Conservation (phyloP, 2,329 filamentous ascomycete species). For the Madurella mycetomatis region DNA sequence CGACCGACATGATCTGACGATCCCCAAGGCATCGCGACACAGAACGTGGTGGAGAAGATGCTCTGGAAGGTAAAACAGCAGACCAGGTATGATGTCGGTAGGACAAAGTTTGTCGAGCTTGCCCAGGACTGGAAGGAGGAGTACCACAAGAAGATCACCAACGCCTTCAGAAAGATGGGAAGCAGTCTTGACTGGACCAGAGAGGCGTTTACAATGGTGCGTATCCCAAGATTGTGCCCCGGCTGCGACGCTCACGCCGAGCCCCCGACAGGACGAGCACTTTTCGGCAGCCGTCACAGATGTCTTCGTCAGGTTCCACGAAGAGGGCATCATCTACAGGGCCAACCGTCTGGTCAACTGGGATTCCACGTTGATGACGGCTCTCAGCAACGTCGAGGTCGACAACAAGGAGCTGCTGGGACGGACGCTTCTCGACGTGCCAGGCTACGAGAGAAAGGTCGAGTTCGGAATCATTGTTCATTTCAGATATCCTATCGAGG, state of each 20-base stretch:
- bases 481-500: slow-evolving; percentile 89
- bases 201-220: slow-evolving; percentile 96
- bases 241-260: too few species aligned
- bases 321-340: slow-evolving; percentile 90
- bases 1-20: too few species aligned
- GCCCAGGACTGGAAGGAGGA: slow-evolving; percentile 96
- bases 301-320: slow-evolving; percentile 83
- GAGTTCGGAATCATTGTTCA: slow-evolving; percentile 89
- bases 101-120: slow-evolving; percentile 70
- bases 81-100: slow-evolving; percentile 88
- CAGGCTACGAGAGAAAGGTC: slow-evolving; percentile 94
- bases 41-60: slow-evolving; percentile 97
- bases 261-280: slow-evolving; percentile 81
- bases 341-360: slow-evolving; percentile 93
- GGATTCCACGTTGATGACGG: slow-evolving; percentile 85
- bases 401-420: slow-evolving; percentile 85
- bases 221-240: too few species aligned
- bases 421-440: slow-evolving; percentile 81
- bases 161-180: slow-evolving; percentile 75
- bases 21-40: slow-evolving; percentile 92
- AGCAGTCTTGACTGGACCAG: slow-evolving; percentile 90
- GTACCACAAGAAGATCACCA: slow-evolving; percentile 88
- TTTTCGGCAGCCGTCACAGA: slow-evolving; percentile 79
- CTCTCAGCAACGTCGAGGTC: slow-evolving; percentile 87
- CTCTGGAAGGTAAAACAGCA: slow-evolving; percentile 81